Percentiles rank a stretch among this genome's conserved stretches.
Conservation (phyloP, 1,284 basidiomycete genomes). For the Boletellus sp. region DNA sequence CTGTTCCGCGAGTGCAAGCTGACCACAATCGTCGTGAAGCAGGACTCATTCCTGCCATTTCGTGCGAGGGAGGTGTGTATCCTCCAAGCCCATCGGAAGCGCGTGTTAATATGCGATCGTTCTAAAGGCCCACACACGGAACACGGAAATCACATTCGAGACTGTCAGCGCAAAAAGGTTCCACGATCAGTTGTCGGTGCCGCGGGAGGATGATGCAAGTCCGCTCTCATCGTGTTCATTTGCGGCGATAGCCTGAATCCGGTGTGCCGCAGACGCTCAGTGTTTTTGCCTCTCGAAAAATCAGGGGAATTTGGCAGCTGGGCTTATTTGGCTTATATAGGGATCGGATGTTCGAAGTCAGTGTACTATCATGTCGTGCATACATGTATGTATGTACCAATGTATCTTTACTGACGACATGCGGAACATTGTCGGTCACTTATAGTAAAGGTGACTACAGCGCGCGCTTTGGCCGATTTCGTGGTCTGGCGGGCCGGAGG, state of each 20-base stretch:
- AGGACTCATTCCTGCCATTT: constrained; percentile 16
- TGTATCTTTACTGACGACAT: too few species aligned
- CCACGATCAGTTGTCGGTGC: constrained; percentile 8
- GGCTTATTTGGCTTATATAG: not conserved
- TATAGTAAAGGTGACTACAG: too few species aligned
- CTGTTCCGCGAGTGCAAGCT: not conserved
- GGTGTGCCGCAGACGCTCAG: not conserved
- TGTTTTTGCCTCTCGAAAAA: too few species aligned
- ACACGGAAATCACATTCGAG: constrained; percentile 23
- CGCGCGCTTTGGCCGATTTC: too few species aligned
- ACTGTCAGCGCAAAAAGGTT: constrained; percentile 15
- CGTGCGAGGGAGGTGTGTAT: constrained; percentile 12
- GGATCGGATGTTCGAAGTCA: not conserved
- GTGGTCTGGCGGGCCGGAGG: too few species aligned
- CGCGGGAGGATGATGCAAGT: not conserved
- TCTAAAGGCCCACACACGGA: constrained; percentile 11
- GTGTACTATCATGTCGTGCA: not conserved
- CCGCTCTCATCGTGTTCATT: not conserved
- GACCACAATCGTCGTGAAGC: constrained; percentile 4
- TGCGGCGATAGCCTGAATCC: not conserved
- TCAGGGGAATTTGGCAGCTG: not conserved
- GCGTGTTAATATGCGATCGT: not conserved
- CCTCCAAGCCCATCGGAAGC: not conserved
- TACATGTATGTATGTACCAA: not conserved
- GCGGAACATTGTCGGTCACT: too few species aligned